A percentile compares a stretch with the other conserved stretches of the same genome.
Conservation (phyloP, 768 basidiomycete genomes). For the Podaxis sp. region DNA sequence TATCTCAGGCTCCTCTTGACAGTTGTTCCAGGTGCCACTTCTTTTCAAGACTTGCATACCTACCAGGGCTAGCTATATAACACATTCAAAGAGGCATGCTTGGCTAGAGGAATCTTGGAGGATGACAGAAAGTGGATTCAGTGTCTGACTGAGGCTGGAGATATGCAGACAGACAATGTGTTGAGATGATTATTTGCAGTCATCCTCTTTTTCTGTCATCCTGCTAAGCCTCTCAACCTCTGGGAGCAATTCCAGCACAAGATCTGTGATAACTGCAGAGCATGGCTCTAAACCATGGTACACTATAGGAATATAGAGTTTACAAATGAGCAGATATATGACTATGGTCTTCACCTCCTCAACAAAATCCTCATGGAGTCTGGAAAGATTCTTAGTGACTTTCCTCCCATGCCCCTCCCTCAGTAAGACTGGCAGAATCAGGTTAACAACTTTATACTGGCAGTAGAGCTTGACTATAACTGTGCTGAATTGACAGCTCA, state of each 20-base stretch:
- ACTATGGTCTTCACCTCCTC: conserved; percentile 38
- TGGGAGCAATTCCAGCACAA: conserved; percentile 33
- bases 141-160: conserved; percentile 36
- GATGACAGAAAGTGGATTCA: conserved; percentile 45
- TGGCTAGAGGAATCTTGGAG: conserved; percentile 39
- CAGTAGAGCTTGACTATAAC: conserved; percentile 31
- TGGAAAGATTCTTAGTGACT: conserved; percentile 18
- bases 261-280: conserved; percentile 42
- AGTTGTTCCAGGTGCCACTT: conserved; percentile 32
- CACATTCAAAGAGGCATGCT: conserved; percentile 40
- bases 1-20: conserved; percentile 40
- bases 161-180: conserved; percentile 34
- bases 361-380: conserved; percentile 25
- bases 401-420: conserved; percentile 30
- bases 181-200: conserved; percentile 38
- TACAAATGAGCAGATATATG: conserved; percentile 31
- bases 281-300: conserved; percentile 4
- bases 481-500: neutral
- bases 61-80: conserved; percentile 18
- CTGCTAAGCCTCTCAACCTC: conserved; percentile 30
- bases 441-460: conserved; percentile 26
- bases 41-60: conserved; percentile 23
- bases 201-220: conserved; percentile 30
- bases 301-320: conserved; percentile 9
- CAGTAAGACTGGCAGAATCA: conserved; percentile 23